Evolutionary conservation across 345 rosid genomes (phyloP), one percentile per base, ranked within the genome.

Genomic region (Ceriops zippeliana): DNA sequence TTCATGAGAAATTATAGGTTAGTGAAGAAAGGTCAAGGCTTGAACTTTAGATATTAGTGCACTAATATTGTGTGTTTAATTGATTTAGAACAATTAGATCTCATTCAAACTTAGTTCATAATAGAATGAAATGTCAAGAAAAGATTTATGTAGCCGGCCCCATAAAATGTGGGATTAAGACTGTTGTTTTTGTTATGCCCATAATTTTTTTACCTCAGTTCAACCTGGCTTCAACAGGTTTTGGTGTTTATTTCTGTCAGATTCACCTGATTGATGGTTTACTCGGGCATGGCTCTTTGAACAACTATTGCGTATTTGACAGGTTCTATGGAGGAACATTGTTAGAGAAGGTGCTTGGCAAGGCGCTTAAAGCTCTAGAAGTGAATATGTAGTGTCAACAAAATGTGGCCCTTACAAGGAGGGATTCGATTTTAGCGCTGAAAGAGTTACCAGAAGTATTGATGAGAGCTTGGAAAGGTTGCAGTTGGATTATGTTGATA

Each of bases 351-450:
- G 80, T 90, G 96, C 99, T 95, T 64, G 97, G 97, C 22, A 84
- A 76, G 84, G 88, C 81, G 37, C 86, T 95, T 4, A 90, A 88
- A 80, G 90, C 96, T 69, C 91, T 0, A 86, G 97, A 80, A 73
- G 75, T 61, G 86, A 88, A 60, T 91, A 89, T 69, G 72, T 93
- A 58, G 96, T 93, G 42, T 89, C 99, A 0, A 93, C 96, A 3
- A 89, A 91, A 56, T 93, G 93, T 75, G 99, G 97, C 20, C 73
- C 96, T 58, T 93, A 93, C 34, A 26, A 19, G 27, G 89, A 88
- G 71, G 96, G 99, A 56, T 95, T 95, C 62, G 96, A 95, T 84
- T 95, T 90, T 75, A 90, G 90, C 72, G 89, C 98, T 19, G 96
- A 90, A 77, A 86, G 98, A 75, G 96, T 91, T 60, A 88, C 79